A percentile compares a stretch with the other conserved stretches of the same genome.
phyloP scores from a whole-genome alignment of 441 rosid genomes.

The Populus tomentosa region DNA sequence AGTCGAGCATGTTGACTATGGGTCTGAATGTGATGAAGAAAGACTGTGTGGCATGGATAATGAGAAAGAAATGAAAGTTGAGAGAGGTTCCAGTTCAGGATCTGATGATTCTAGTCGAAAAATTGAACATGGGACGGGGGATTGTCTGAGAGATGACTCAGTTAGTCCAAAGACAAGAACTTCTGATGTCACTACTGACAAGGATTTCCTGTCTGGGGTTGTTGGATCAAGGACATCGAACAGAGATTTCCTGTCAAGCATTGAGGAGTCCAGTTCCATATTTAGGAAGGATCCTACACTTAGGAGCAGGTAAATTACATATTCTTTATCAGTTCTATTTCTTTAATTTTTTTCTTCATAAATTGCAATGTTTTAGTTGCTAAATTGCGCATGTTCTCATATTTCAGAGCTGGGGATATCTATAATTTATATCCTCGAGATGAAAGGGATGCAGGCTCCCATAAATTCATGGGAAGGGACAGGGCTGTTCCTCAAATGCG shows the following conservation, averaged over 20 bases:
- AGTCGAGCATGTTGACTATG: conserved; percentile 46
- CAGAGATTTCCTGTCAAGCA: conserved; percentile 25
- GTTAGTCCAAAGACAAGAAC: conserved; percentile 16
- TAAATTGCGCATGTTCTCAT: background rate
- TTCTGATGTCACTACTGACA: conserved; percentile 27
- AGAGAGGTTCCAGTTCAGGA: conserved; percentile 26
- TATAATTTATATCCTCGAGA: conserved; percentile 22
- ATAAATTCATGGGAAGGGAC: conserved; percentile 31
- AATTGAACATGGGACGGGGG: conserved; percentile 14
- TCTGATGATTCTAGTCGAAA: conserved; percentile 20
- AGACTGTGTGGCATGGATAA: conserved; percentile 22
- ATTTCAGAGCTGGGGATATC: conserved; percentile 26
- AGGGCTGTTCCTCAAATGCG: conserved; percentile 24
- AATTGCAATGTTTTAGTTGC: background rate
- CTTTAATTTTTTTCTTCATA: background rate
- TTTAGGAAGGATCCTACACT: conserved; percentile 9
- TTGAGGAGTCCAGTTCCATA: conserved; percentile 13
- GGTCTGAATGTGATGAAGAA: conserved; percentile 46
- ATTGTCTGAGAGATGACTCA: conserved; percentile 19
- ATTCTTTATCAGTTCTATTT: background rate
- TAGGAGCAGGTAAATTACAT: conserved; percentile 33
- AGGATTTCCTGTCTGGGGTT: conserved; percentile 23
- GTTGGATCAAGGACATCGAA: conserved; percentile 27
- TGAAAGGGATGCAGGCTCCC: conserved; percentile 25
- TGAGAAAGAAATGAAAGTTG: conserved; percentile 32